Evolutionary conservation across 78 protist species (phyloP).

Genomic region (Dictyostelium firmibasis): DNA sequence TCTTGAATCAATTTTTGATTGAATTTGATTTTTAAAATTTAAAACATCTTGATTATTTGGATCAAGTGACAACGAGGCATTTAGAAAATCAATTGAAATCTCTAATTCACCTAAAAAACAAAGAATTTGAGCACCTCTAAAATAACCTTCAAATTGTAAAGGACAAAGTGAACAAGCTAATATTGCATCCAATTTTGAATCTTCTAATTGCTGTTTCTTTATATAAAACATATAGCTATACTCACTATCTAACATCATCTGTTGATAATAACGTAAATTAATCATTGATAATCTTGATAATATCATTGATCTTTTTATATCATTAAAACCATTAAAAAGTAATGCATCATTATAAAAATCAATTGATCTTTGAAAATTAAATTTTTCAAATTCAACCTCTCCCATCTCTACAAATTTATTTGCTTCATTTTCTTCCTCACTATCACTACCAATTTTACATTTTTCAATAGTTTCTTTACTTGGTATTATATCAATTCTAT

Average conservation of each 20-base stretch:
- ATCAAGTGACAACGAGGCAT: not conserved
- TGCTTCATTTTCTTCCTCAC: not conserved
- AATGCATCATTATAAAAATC: conserved; percentile 8
- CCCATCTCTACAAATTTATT: not conserved
- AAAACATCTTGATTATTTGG: not conserved
- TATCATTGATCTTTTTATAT: not conserved
- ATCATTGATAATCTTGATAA: not conserved
- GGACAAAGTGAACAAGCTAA: not conserved
- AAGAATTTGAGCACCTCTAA: not conserved
- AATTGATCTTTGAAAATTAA: not conserved
- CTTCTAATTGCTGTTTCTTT: conserved; percentile 5
- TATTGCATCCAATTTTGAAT: not conserved
- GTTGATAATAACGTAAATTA: not conserved
- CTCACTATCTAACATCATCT: not conserved
- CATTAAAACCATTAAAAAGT: not conserved
- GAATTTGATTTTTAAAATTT: not conserved
- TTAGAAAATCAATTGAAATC: not conserved
- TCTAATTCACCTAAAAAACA: not conserved
- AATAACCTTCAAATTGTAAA: not conserved
- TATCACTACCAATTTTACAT: not conserved
- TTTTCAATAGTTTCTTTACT: not conserved
- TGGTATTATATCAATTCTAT: not conserved
- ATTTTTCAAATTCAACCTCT: not conserved
- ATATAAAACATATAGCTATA: not conserved
- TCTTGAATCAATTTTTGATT: not conserved